Base-by-base conservation (phyloP, 2,329 filamentous ascomycete species). In the Clarireedia hainanense region DNA sequence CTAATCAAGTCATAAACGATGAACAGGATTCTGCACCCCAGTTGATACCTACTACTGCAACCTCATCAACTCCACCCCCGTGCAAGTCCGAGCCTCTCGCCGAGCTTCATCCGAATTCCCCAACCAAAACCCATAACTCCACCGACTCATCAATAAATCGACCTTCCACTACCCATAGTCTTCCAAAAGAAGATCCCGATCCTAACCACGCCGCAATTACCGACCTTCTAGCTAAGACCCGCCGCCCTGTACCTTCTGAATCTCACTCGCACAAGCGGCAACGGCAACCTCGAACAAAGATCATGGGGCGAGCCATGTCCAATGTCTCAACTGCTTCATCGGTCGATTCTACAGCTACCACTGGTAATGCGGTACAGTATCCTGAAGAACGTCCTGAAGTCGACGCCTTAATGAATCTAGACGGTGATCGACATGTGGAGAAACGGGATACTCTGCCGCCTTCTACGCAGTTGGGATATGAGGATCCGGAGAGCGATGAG, bases 261-360 rank as follows among this genome's bases (percentile, higher is more conserved):
- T 46, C 39, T 17, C 15, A 52, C 5, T 12, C 57, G 3, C 72
- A 75, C 40, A 53, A 50, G 9, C 59, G 65, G 17, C 61, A 61
- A 56, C 63, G 57, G 57, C 61, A 61, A 52, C 53, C 52, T 30
- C 60, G 58, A 45, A 58, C 58, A 42, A 51, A 56, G 36, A 77
- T 84, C 55, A 70, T 84, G 3, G 81, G 81, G 5, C 77, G 81
- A 10, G 81, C 79, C 3, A 69, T 79, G 27, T 83, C 80, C 69
- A 83, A 83, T 63, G 74, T 74, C 2, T 84, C 80, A 2, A 75
- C 75, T 1, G 72, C 66, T 5, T 67, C 65, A 7, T 69, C 77
- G 53, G 71, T 70, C 15, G 75, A 76, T 23, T 72, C 72, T 0
- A 68, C 67, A 15, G 62, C 70, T 10, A 67, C 64, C 0, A 55